Percentiles rank a stretch among this genome's conserved stretches.
Evolutionary conservation across 176 grass and related monocot genomes (phyloP).

Genomic region (Avena sativa): DNA sequence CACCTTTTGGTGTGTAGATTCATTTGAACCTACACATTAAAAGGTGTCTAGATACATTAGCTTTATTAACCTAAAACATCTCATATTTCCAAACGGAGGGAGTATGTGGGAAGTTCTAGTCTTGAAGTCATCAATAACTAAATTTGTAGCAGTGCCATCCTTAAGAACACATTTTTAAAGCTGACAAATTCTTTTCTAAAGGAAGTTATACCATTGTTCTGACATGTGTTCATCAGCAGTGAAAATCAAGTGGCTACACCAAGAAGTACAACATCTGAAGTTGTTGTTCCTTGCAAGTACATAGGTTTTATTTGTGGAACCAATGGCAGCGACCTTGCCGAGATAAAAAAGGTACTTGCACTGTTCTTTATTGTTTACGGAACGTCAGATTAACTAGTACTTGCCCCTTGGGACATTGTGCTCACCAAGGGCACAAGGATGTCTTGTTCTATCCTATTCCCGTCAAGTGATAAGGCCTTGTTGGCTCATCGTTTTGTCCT

Average conservation of each 20-base stretch:
- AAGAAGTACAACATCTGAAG: constrained; percentile 57
- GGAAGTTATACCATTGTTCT: constrained; percentile 19
- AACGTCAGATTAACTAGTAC: constrained; percentile 5
- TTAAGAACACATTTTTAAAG: neutral
- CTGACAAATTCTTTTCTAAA: neutral
- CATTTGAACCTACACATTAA: too few species aligned
- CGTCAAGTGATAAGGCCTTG: neutral
- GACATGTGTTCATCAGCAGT: constrained; percentile 41
- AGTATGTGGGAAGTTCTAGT: constrained; percentile 11
- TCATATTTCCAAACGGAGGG: too few species aligned
- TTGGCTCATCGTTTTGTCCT: constrained; percentile 14
- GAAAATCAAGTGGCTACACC: constrained; percentile 52
- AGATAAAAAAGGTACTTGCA: constrained; percentile 63
- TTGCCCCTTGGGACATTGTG: constrained; percentile 27
- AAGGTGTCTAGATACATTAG: too few species aligned
- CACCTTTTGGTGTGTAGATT: too few species aligned
- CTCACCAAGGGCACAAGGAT: constrained; percentile 32
- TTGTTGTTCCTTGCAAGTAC: constrained; percentile 66
- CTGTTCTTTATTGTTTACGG: constrained; percentile 37
- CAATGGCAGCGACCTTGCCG: constrained; percentile 56
- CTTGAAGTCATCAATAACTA: neutral
- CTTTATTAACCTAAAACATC: too few species aligned
- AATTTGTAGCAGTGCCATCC: constrained; percentile 16
- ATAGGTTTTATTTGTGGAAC: constrained; percentile 58
- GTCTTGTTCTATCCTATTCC: constrained; percentile 10